phyloP scores from a whole-genome alignment of 1,139 yeast genomes.

The Suhomyces wounanorum region DNA sequence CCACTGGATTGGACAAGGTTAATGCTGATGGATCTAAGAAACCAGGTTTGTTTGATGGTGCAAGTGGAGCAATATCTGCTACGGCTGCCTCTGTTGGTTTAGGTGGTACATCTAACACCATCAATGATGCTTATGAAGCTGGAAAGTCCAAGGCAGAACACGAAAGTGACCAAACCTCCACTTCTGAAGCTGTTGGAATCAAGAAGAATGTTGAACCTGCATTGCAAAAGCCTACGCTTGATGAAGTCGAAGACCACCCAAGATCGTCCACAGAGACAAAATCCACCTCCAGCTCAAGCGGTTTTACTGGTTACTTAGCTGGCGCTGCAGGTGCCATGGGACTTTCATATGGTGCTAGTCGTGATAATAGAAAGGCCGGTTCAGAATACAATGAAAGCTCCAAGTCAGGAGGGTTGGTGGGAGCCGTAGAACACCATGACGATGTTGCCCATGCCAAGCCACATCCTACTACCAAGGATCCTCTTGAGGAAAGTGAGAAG shows the following conservation, averaged over 20 bases:
- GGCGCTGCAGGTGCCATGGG: not conserved
- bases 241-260: conserved; percentile 6
- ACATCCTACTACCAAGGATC: conserved; percentile 16
- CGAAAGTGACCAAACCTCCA: not conserved
- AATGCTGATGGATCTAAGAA: conserved; percentile 7
- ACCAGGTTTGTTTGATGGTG: conserved; percentile 18
- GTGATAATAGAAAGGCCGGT: not conserved
- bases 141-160: conserved; percentile 15
- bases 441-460: conserved; percentile 26
- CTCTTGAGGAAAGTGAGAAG: conserved; percentile 5
- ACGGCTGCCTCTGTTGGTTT: conserved; percentile 30
- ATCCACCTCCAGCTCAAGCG: not conserved
- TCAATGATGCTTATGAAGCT: conserved; percentile 20
- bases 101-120: conserved; percentile 12
- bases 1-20: conserved; percentile 7
- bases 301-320: not conserved
- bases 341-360: not conserved
- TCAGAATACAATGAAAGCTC: not conserved
- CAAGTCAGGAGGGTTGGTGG: conserved; percentile 17
- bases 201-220: not conserved
- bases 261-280: conserved; percentile 2
- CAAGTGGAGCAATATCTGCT: conserved; percentile 25
- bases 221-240: conserved; percentile 5
- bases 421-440: conserved; percentile 24
- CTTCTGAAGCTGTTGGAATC: not conserved